phyloP scores from a whole-genome alignment of 257 asterid genomes.

The Rhazya stricta region DNA sequence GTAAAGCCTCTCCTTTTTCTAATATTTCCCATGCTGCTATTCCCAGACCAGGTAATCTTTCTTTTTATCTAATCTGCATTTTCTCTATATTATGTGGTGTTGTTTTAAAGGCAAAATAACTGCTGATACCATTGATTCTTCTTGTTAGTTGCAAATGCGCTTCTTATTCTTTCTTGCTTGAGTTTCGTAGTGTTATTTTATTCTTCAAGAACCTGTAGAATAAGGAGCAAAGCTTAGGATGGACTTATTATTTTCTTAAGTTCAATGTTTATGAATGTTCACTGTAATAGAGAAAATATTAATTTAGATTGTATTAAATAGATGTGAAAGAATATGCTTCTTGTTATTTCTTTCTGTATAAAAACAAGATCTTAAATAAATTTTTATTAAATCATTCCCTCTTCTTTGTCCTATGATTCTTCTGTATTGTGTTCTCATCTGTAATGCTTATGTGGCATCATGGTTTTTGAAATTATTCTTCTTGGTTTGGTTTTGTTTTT shows the following conservation, averaged over 20 bases:
- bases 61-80: not conserved
- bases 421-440: not conserved
- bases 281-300: too few species aligned
- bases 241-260: not conserved
- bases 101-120: not conserved
- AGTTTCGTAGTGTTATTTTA: not conserved
- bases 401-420: not conserved
- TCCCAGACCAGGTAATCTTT: constrained; percentile 41
- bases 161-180: not conserved
- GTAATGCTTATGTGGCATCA: not conserved
- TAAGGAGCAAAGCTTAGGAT: not conserved
- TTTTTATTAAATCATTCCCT: not conserved
- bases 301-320: not conserved
- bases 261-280: too few species aligned
- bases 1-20: constrained; percentile 21
- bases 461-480: not conserved
- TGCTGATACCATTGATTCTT: not conserved
- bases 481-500: constrained; percentile 32
- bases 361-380: not conserved
- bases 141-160: not conserved
- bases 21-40: constrained; percentile 36
- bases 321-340: too few species aligned
- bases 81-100: not conserved
- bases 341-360: not conserved
- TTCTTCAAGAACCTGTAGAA: not conserved